phyloP scores from a whole-genome alignment of 371 early-diverging fungal genomes.

The Zopfochytrium polystomum region DNA sequence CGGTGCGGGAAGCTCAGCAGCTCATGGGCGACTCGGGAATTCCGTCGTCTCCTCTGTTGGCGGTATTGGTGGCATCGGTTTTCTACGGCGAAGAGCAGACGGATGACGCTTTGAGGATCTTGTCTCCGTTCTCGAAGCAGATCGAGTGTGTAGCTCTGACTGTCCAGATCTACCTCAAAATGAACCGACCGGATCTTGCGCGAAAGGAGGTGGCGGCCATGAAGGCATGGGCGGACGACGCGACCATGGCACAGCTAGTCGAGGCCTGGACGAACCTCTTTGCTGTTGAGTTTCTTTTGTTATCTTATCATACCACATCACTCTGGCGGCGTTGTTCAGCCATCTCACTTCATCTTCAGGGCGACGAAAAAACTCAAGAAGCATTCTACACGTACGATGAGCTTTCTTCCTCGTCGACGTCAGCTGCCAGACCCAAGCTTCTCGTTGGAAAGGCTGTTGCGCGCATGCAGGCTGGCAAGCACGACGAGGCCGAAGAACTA shows the following conservation, averaged over 20 bases:
- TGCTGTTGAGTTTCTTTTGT: conserved; percentile 44
- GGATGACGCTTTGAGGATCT: conserved; percentile 64
- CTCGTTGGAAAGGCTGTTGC: conserved; percentile 82
- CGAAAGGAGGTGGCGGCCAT: conserved; percentile 68
- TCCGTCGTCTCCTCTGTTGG: conserved; percentile 37
- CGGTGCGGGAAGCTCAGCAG: conserved; percentile 41
- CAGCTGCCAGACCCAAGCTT: conserved; percentile 70
- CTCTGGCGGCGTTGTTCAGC: neutral
- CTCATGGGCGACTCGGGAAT: conserved; percentile 46
- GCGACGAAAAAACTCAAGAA: conserved; percentile 74
- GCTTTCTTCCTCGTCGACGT: conserved; percentile 71
- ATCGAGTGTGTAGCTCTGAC: conserved; percentile 80
- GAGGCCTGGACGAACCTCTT: conserved; percentile 87
- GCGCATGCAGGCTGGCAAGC: conserved; percentile 75
- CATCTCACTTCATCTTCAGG: conserved; percentile 54
- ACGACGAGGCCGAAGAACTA: conserved; percentile 81
- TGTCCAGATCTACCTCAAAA: conserved; percentile 71
- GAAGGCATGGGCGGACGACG: conserved; percentile 81
- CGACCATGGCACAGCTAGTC: conserved; percentile 83
- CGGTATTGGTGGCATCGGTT: conserved; percentile 52
- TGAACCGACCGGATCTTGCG: conserved; percentile 86
- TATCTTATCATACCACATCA: neutral
- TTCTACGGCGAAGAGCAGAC: conserved; percentile 43
- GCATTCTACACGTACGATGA: conserved; percentile 93
- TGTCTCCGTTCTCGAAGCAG: conserved; percentile 68